Conservation (phyloP, 345 rosid genomes). For the Hibiscus mutabilis region DNA sequence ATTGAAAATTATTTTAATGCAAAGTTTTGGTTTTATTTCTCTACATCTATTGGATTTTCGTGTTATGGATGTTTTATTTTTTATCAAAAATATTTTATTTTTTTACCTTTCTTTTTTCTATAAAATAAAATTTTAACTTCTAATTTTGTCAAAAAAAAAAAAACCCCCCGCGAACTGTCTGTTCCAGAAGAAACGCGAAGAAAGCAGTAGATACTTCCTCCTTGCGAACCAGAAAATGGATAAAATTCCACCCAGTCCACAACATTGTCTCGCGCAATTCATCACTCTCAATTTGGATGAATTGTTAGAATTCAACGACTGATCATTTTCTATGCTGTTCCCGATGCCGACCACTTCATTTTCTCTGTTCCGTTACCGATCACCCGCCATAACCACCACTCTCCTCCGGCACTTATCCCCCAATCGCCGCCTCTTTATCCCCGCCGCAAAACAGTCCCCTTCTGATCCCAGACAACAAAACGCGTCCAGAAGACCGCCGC, state of each 20-base stretch:
- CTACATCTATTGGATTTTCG: no score
- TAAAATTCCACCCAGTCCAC: neutral
- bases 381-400: slow-evolving; percentile 18
- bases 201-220: neutral
- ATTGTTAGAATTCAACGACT: neutral
- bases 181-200: neutral
- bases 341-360: slow-evolving; percentile 43
- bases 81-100: no score
- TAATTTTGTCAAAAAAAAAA: no score
- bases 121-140: no score
- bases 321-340: neutral
- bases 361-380: slow-evolving; percentile 41
- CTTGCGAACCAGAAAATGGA: neutral
- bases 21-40: no score
- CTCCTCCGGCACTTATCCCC: slow-evolving; percentile 35
- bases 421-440: slow-evolving; percentile 22
- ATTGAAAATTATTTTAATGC: no score
- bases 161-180: neutral
- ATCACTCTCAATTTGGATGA: neutral
- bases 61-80: no score
- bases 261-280: neutral
- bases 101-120: no score
- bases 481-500: slow-evolving; percentile 42
- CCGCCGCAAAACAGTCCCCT: slow-evolving; percentile 35
- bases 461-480: slow-evolving; percentile 21